Evolutionary conservation across 306 rosid genomes (phyloP).

Genomic region (Carpinus viminea): DNA sequence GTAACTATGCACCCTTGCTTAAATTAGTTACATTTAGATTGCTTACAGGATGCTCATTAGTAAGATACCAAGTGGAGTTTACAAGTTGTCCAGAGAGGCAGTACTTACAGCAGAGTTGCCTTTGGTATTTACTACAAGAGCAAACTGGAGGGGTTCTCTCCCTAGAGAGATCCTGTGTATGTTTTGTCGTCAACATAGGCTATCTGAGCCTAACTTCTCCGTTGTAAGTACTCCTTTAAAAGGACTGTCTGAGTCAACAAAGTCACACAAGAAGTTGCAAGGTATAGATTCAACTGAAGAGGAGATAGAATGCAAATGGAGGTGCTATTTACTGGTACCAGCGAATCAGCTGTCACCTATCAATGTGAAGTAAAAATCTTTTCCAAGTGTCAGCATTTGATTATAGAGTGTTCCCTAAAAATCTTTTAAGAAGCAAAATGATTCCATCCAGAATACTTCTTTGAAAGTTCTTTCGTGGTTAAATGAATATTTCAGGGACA

Average conservation of each 20-base stretch:
- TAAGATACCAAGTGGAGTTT: slow-evolving; percentile 84
- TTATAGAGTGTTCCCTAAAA: slow-evolving; percentile 68
- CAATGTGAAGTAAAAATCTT: slow-evolving; percentile 63
- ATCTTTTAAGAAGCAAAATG: slow-evolving; percentile 66
- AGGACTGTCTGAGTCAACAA: slow-evolving; percentile 47
- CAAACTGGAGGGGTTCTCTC: slow-evolving; percentile 87
- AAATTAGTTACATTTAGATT: slow-evolving; percentile 33
- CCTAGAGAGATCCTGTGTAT: slow-evolving; percentile 81
- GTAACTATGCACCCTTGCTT: slow-evolving; percentile 19
- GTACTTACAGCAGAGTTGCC: slow-evolving; percentile 77
- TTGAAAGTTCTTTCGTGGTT: slow-evolving; percentile 78
- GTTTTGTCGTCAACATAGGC: slow-evolving; percentile 86
- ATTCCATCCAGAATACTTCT: slow-evolving; percentile 77
- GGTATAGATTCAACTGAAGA: slow-evolving; percentile 39
- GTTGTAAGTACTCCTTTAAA: slow-evolving; percentile 36
- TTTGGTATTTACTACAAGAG: slow-evolving; percentile 55
- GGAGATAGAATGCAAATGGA: slow-evolving; percentile 39
- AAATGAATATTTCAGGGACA: slow-evolving; percentile 57
- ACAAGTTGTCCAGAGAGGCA: slow-evolving; percentile 85
- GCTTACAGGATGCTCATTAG: slow-evolving; percentile 76
- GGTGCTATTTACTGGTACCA: slow-evolving; percentile 36
- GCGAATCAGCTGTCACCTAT: slow-evolving; percentile 44
- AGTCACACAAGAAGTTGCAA: slow-evolving; percentile 50
- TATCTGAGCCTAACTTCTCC: slow-evolving; percentile 70
- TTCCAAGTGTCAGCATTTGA: slow-evolving; percentile 58